phyloP scores from a whole-genome alignment of 177 flowering plant genomes.

The Vitis hybrid region DNA sequence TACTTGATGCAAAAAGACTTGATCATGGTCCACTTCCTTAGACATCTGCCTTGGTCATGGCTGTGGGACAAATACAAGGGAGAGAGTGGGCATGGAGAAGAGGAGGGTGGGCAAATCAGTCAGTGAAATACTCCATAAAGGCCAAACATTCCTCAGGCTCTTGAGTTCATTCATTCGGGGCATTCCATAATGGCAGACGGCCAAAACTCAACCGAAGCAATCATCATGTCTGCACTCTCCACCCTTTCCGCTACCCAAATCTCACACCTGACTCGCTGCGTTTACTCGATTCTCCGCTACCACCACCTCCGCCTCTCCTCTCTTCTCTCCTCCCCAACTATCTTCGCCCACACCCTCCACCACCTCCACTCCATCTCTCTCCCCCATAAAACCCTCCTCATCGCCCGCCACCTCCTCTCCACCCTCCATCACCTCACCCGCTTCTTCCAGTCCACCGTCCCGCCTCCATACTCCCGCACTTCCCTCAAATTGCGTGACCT shows the following conservation, averaged over 20 bases:
- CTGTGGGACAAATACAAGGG: background rate
- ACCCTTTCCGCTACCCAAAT: conserved; percentile 53
- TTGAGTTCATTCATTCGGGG: background rate
- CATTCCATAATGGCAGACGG: conserved; percentile 37
- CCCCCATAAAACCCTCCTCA: conserved; percentile 56
- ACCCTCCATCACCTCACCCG: conserved; percentile 40
- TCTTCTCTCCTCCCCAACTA: conserved; percentile 64
- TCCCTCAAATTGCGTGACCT: conserved; percentile 41
- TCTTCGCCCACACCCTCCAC: conserved; percentile 62
- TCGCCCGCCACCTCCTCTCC: conserved; percentile 62
- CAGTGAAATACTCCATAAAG: conserved; percentile 2
- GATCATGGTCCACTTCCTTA: no score
- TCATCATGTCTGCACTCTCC: conserved; percentile 57
- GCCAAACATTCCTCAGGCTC: conserved; percentile 10
- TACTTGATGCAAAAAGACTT: no score
- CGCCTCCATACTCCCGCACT: conserved; percentile 14
- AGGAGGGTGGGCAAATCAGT: background rate
- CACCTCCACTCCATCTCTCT: conserved; percentile 76
- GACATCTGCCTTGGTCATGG: no score
- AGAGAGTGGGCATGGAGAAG: background rate
- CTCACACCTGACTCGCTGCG: conserved; percentile 44
- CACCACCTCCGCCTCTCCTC: conserved; percentile 56
- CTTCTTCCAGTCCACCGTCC: conserved; percentile 24
- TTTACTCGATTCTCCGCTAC: conserved; percentile 46
- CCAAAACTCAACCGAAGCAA: conserved; percentile 22